Percentiles rank a stretch among this genome's conserved stretches.
Evolutionary conservation across 345 rosid genomes (phyloP).

Genomic region (Sisymbrium irio): DNA sequence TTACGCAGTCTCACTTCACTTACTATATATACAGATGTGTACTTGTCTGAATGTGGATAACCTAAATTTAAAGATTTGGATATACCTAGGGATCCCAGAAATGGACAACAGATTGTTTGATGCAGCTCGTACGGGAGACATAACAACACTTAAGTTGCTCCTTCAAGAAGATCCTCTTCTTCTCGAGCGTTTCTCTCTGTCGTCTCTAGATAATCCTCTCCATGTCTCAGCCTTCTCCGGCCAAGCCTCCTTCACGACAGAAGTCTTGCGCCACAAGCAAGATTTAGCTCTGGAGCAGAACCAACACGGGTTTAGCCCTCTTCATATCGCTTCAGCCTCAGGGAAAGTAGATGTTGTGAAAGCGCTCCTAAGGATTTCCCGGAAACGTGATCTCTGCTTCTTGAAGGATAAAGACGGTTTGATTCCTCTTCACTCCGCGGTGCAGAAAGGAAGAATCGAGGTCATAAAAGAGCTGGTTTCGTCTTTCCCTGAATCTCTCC

Average conservation of each 20-base stretch:
- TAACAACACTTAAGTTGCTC: neutral
- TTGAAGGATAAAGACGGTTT: slow-evolving; percentile 20
- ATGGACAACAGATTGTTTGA: slow-evolving; percentile 29
- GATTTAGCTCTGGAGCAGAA: neutral
- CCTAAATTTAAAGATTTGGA: neutral
- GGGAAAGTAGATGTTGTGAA: slow-evolving; percentile 8
- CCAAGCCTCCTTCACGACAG: neutral
- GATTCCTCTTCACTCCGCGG: slow-evolving; percentile 19
- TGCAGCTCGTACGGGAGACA: slow-evolving; percentile 23
- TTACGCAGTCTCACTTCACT: slow-evolving; percentile 6
- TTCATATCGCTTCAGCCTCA: slow-evolving; percentile 19
- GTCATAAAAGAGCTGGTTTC: neutral
- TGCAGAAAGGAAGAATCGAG: slow-evolving; percentile 19
- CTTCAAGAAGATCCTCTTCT: slow-evolving; percentile 25
- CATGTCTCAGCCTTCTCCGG: slow-evolving; percentile 28
- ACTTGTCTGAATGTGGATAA: neutral
- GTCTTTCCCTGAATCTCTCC: slow-evolving; percentile 9
- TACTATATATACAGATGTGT: neutral
- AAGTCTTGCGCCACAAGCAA: slow-evolving; percentile 18
- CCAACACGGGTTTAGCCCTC: slow-evolving; percentile 19
- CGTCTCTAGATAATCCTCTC: slow-evolving; percentile 24
- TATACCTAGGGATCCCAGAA: neutral
- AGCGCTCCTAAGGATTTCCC: neutral
- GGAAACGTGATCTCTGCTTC: neutral
- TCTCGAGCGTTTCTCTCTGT: slow-evolving; percentile 16